Evolutionary conservation across 2,329 filamentous ascomycete species (phyloP).

Genomic region (Penicillium sp.): DNA sequence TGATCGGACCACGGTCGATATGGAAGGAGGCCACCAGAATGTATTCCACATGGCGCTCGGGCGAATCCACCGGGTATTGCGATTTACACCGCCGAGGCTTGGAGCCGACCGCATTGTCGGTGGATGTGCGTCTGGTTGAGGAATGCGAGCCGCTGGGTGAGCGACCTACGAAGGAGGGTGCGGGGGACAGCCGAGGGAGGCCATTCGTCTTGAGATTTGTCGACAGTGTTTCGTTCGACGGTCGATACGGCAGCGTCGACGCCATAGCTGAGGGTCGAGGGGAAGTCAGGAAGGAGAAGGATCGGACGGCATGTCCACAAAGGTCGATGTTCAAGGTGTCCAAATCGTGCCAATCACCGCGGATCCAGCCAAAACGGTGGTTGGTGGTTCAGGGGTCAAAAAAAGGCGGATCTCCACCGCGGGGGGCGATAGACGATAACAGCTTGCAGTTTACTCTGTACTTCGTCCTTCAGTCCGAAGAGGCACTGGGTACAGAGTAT

Average conservation of each 20-base stretch:
- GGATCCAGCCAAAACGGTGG: constrained; percentile 5
- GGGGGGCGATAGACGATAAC: constrained; percentile 27
- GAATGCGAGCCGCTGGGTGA: constrained; percentile 46
- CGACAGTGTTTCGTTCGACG: constrained; percentile 47
- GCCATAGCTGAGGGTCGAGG: constrained; percentile 27
- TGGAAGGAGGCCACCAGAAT: constrained; percentile 97
- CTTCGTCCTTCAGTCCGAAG: background rate
- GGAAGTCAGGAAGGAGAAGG: constrained; percentile 12
- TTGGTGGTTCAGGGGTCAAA: constrained; percentile 28
- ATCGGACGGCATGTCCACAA: constrained; percentile 11
- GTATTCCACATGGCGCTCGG: constrained; percentile 95
- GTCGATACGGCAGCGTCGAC: constrained; percentile 37
- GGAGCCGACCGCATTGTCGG: constrained; percentile 42
- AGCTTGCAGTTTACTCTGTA: background rate
- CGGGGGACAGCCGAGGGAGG: constrained; percentile 56
- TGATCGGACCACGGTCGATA: constrained; percentile 89
- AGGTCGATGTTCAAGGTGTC: too few species aligned
- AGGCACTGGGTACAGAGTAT: background rate
- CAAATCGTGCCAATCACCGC: constrained; percentile 10
- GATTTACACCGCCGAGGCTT: constrained; percentile 59
- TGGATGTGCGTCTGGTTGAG: constrained; percentile 38
- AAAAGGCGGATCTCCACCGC: constrained; percentile 24
- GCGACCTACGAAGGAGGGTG: constrained; percentile 52
- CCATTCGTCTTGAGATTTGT: constrained; percentile 49
- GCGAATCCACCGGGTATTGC: constrained; percentile 68